Evolutionary conservation across 345 rosid species (phyloP).

Genomic region (Heritiera fomes): DNA sequence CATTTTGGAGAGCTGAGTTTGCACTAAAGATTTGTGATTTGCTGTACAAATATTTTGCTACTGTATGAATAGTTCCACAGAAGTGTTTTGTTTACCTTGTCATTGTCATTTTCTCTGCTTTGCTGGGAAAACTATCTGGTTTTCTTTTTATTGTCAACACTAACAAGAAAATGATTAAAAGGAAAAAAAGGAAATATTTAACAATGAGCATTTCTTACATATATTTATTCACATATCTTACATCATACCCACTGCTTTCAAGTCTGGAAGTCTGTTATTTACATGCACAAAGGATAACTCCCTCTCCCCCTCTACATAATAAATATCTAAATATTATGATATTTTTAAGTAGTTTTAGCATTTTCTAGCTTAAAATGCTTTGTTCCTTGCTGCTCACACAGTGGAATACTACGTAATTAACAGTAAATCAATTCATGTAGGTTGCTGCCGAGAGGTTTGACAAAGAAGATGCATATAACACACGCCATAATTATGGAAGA

Average conservation of each 20-base stretch:
- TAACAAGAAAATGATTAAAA: neutral
- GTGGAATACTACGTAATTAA: neutral
- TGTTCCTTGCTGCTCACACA: conserved; percentile 8
- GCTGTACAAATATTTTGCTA: neutral
- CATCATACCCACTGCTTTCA: too few relatives aligned
- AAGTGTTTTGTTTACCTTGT: neutral
- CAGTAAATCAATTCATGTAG: conserved; percentile 37
- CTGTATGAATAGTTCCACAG: neutral
- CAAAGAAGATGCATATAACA: conserved; percentile 83
- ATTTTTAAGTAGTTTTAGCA: too few relatives aligned
- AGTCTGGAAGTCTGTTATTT: too few relatives aligned
- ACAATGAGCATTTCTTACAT: neutral
- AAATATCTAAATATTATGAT: too few relatives aligned
- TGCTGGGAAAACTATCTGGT: conserved; percentile 1
- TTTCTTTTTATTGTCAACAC: conserved; percentile 9
- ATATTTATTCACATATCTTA: too few relatives aligned
- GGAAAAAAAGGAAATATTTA: neutral
- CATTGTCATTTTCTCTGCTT: neutral
- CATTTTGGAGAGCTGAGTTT: conserved; percentile 95
- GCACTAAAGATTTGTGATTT: conserved; percentile 59
- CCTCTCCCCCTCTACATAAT: too few relatives aligned
- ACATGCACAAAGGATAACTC: too few relatives aligned
- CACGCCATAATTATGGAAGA: conserved; percentile 90
- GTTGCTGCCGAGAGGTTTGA: conserved; percentile 90
- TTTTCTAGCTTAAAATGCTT: neutral